Evolutionary conservation across 352 stramenopile genomes (phyloP).

Genomic region (Pythium periplocum): DNA sequence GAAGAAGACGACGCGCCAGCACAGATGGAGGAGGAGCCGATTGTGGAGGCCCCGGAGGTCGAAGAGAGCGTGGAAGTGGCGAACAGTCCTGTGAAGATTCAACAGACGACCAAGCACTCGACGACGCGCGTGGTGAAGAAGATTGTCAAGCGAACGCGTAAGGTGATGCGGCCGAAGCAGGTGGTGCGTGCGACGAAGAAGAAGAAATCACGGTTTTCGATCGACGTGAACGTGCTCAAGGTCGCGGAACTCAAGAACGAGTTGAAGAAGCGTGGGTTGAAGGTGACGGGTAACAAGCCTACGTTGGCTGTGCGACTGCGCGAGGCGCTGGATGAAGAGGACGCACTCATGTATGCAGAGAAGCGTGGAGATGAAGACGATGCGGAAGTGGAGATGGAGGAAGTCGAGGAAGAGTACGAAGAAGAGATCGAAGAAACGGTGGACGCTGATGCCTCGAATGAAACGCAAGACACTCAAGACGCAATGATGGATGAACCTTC

Average conservation of each 20-base stretch:
- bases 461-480: background rate
- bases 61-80: background rate
- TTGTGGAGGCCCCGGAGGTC: no score
- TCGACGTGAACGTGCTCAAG: conserved; percentile 26
- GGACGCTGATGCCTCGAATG: background rate
- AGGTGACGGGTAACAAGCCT: conserved; percentile 45
- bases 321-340: conserved; percentile 38
- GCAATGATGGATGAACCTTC: background rate
- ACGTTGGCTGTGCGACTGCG: conserved; percentile 41
- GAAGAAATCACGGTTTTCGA: conserved; percentile 17
- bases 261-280: conserved; percentile 54
- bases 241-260: conserved; percentile 57
- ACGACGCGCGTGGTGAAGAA: conserved; percentile 12
- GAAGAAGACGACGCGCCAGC: no score
- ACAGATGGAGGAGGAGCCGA: no score
- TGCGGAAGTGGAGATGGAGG: conserved; percentile 20
- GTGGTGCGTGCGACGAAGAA: conserved; percentile 17
- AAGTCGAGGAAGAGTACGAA: conserved; percentile 26
- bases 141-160: conserved; percentile 39
- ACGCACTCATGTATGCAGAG: conserved; percentile 27
- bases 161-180: conserved; percentile 25
- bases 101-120: background rate
- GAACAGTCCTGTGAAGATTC: background rate
- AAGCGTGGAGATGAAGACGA: conserved; percentile 23
- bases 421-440: conserved; percentile 8